Conservation (phyloP, 495 filamentous ascomycete species). For the Apiosordaria backusii region DNA sequence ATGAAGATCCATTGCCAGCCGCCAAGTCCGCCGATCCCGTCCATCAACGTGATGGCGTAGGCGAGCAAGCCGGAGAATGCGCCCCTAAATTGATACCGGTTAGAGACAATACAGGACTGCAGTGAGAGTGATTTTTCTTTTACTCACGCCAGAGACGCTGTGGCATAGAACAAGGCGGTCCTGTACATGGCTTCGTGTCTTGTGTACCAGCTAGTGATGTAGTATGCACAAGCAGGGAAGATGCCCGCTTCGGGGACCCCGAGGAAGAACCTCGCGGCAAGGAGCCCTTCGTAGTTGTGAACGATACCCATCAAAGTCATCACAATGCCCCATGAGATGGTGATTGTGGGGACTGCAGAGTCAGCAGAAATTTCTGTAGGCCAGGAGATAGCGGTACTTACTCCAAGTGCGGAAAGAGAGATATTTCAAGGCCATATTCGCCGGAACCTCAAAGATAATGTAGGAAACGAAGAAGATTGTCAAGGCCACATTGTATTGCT, state of each 20-base stretch:
- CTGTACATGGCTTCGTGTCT: slow-evolving; percentile 54
- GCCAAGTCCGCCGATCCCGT: slow-evolving; percentile 19
- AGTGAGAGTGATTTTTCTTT: no score
- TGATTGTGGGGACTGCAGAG: slow-evolving; percentile 24
- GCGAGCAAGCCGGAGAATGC: slow-evolving; percentile 37
- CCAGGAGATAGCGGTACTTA: background rate
- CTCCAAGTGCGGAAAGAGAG: slow-evolving; percentile 1
- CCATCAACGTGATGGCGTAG: slow-evolving; percentile 36
- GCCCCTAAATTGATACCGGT: slow-evolving; percentile 6
- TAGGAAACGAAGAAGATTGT: slow-evolving; percentile 77
- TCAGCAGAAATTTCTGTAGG: background rate
- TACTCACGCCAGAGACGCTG: slow-evolving; percentile 15
- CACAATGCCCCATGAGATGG: slow-evolving; percentile 23
- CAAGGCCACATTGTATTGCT: slow-evolving; percentile 62
- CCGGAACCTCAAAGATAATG: slow-evolving; percentile 43
- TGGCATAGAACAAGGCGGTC: slow-evolving; percentile 39
- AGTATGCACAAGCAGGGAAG: slow-evolving; percentile 59
- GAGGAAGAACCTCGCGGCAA: slow-evolving; percentile 53
- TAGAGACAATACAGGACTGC: no score
- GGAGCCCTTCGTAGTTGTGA: slow-evolving; percentile 47
- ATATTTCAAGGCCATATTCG: background rate
- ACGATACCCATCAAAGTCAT: slow-evolving; percentile 60
- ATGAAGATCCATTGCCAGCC: no score
- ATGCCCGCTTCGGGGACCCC: slow-evolving; percentile 58
- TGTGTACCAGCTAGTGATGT: slow-evolving; percentile 61